Base-by-base conservation (phyloP, 371 early-diverging fungal genomes). In the Sporodiniella umbellata region DNA sequence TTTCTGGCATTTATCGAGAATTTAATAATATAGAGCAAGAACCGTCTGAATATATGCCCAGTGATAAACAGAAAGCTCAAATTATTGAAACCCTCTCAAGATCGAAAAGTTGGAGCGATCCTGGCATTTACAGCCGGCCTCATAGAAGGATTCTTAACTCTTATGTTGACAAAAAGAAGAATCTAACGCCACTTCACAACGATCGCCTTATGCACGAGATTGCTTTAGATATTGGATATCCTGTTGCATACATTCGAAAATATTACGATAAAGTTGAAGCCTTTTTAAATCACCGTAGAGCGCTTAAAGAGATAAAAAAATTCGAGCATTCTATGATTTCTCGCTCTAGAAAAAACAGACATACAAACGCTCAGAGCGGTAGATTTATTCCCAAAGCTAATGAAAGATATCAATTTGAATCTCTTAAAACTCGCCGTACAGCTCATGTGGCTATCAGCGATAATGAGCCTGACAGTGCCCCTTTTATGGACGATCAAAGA, bases 1-100 rank as follows among this genome's bases (percentile, higher is more conserved):
- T 78, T 14, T 59, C 64, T 35, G 75, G 56, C 26, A 19, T 64
- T 1, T 66, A 64, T 19, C 51, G 53, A 45, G 46, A 15, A 8
- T 19, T 35, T 12, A 33, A n/a, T 0, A 8, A 35, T 5, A 14
- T 40, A n/a, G n/a, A n/a, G n/a, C n/a, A n/a, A n/a, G n/a, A n/a
- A n/a, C n/a, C n/a, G n/a, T n/a, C n/a, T n/a, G n/a, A n/a, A n/a
- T n/a, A n/a, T n/a, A n/a, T n/a, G n/a, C n/a, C n/a, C n/a, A n/a
- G n/a, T n/a, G n/a, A n/a, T n/a, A n/a, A n/a, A n/a, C n/a, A n/a
- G n/a, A n/a, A n/a, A n/a, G n/a, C n/a, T n/a, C n/a, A n/a, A 10
- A 8, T 23, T 8, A 42, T 17, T 14, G n/a, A 19, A 0, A 30
- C 42, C 19, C 4, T 51, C 1, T 14, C 37, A 21, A 12, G 21